Percentiles rank a stretch among this genome's conserved stretches.
Conservation (phyloP, 306 rosid genomes). For the Vicia sativa region DNA sequence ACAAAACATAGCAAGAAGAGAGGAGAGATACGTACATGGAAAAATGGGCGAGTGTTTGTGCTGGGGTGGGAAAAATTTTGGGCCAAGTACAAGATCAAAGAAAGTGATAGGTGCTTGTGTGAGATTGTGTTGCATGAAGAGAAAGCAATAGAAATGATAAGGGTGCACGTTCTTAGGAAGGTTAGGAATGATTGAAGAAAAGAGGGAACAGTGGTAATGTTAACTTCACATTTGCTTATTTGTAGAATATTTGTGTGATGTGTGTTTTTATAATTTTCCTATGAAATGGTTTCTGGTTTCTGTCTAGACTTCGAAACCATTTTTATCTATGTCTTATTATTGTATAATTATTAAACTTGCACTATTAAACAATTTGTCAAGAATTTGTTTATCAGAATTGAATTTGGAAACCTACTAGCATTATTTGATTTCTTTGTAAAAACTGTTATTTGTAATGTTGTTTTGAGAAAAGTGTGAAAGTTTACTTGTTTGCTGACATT, state of each 20-base stretch:
- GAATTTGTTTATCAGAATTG: too few species aligned
- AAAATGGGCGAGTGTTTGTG: slow-evolving; percentile 25
- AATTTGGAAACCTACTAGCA: too few species aligned
- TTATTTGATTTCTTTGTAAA: too few species aligned
- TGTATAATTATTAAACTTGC: not conserved
- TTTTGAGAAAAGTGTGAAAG: too few species aligned
- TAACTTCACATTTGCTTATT: not conserved
- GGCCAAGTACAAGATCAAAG: slow-evolving; percentile 1
- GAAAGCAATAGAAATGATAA: not conserved
- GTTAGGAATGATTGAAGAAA: not conserved
- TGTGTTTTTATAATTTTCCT: not conserved
- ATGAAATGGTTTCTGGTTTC: not conserved
- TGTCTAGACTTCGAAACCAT: not conserved
- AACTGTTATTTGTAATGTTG: too few species aligned
- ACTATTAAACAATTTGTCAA: not conserved
- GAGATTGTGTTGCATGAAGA: slow-evolving; percentile 27
- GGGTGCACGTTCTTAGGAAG: slow-evolving; percentile 26
- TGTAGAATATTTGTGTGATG: too few species aligned
- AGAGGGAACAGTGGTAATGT: not conserved
- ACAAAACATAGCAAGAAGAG: not conserved
- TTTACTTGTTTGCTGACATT: too few species aligned
- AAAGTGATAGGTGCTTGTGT: slow-evolving; percentile 29
- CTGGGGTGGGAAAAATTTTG: slow-evolving; percentile 19
- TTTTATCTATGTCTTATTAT: not conserved
- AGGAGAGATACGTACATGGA: slow-evolving; percentile 8